Evolutionary conservation across 768 basidiomycete species (phyloP), one percentile per base, ranked within the genome.

Genomic region (Rhizopogon vinicolor): DNA sequence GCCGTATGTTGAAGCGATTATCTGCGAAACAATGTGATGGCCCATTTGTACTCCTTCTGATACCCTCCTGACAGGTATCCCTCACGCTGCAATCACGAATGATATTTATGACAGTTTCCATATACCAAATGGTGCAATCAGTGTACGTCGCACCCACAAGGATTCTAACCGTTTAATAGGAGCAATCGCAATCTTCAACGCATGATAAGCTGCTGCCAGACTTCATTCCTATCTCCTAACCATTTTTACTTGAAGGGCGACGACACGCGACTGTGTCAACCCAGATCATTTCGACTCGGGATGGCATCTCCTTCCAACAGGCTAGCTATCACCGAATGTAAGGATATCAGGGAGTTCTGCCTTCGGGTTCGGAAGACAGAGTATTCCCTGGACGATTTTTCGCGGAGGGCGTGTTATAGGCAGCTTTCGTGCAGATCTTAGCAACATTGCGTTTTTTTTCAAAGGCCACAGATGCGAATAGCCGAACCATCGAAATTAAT

Each of bases 1-100:
- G 41, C 40, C 52, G 9, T 60, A 60, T 37, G 10, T 60, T 12
- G 25, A 60, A 12, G 55, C 58, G 12, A 46, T 59, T 14, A 13
- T 59, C 12, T 46, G 45, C 3, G 58, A 59, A 25, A 25, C 45
- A 9, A 29, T 56, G 51, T 50, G 52, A 39, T 59, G 58, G 55
- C 39, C 35, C 14, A 28, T n/a, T 1, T 10, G 7, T 4, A 19
- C 18, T 7, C 22, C 29, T 18, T 25, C 19, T 18, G 3, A 28
- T n/a, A 10, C 6, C 28, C 7, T 13, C 16, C 18, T 31, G 7
- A 40, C 41, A 53, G 41, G 52, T 25, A 1, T 53, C 13, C 52
- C 52, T 28, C 51, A 52, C 16, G 28, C 41, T 10, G 43, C 41
- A 13, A 52, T 37, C n/a, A 18, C 9, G 35, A 16, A 25, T 41